Evolutionary conservation across 805 yeast genomes (phyloP).

Genomic region (Zygosaccharomyces gambellarensis): DNA sequence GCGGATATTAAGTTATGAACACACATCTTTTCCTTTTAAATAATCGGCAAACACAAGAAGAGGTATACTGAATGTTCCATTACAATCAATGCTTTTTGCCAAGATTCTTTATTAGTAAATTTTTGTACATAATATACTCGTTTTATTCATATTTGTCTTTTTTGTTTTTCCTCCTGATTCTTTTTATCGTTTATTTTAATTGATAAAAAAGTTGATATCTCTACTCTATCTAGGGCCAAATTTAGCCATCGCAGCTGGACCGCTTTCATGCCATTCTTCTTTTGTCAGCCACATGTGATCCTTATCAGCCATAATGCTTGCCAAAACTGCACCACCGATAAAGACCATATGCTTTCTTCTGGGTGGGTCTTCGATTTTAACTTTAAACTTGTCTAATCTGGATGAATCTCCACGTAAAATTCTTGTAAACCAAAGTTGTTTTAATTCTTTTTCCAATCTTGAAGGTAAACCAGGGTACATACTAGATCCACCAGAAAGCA

Average conservation of each 20-base stretch:
- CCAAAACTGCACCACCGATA: constrained; percentile 96
- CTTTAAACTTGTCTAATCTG: constrained; percentile 86
- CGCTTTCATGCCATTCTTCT: constrained; percentile 97
- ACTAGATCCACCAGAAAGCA: constrained; percentile 93
- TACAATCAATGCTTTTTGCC: background rate
- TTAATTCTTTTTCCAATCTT: constrained; percentile 89
- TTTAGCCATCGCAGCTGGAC: constrained; percentile 76
- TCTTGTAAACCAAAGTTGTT: constrained; percentile 89
- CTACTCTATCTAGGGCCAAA: constrained; percentile 79
- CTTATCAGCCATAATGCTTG: constrained; percentile 96
- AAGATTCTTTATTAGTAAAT: background rate
- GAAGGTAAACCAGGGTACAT: constrained; percentile 99
- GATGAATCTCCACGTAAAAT: constrained; percentile 84
- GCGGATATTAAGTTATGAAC: constrained; percentile 27
- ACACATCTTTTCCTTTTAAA: background rate
- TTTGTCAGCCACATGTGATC: constrained; percentile 97
- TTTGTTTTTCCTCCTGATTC: background rate
- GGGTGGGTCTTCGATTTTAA: constrained; percentile 97
- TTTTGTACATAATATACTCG: background rate
- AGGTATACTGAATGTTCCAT: no score
- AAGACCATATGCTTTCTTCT: constrained; percentile 98
- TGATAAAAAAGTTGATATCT: background rate
- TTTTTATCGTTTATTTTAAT: background rate
- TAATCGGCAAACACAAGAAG: no score
- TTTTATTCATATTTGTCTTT: background rate